Conservation (phyloP, 202 grass and related monocot species). For the Thinopyrum obtusiflorum region DNA sequence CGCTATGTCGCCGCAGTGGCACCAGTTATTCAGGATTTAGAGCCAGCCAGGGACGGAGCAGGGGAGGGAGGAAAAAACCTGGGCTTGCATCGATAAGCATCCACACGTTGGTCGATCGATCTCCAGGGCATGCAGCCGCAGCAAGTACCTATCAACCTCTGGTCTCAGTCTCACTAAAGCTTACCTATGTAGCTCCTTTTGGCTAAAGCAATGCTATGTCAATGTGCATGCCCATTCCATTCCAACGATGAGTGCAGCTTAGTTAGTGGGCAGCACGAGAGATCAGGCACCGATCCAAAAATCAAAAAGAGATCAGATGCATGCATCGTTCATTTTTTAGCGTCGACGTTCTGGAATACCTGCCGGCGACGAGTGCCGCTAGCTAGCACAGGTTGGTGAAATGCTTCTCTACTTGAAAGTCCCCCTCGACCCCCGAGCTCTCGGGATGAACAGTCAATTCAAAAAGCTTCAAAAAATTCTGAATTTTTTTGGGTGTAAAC, state of each 20-base stretch:
- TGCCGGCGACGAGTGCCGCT: neutral
- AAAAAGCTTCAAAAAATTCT: no score
- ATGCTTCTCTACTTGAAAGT: no score
- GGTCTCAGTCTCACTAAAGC: conserved; percentile 4
- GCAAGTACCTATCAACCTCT: neutral
- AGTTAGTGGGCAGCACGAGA: neutral
- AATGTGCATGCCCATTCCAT: neutral
- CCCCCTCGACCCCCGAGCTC: no score
- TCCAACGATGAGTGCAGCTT: neutral
- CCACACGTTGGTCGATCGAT: neutral
- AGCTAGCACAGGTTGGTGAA: neutral
- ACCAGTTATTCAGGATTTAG: conserved; percentile 15
- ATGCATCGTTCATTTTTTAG: conserved; percentile 4
- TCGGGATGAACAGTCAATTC: no score
- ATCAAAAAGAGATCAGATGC: conserved; percentile 2
- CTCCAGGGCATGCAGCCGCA: neutral
- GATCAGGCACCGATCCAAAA: neutral
- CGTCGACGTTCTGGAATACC: neutral
- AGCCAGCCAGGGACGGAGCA: neutral
- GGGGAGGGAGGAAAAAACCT: neutral
- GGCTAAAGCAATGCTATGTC: neutral
- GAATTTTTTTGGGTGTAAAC: no score
- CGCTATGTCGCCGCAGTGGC: neutral
- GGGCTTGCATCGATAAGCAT: neutral
- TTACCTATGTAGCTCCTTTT: neutral